These are phyloP conservation scores for Myriosclerotinia scirpicola DNA, from an alignment of 2,329 filamentous ascomycete genomes.

Conservation along the genomic window DNA sequence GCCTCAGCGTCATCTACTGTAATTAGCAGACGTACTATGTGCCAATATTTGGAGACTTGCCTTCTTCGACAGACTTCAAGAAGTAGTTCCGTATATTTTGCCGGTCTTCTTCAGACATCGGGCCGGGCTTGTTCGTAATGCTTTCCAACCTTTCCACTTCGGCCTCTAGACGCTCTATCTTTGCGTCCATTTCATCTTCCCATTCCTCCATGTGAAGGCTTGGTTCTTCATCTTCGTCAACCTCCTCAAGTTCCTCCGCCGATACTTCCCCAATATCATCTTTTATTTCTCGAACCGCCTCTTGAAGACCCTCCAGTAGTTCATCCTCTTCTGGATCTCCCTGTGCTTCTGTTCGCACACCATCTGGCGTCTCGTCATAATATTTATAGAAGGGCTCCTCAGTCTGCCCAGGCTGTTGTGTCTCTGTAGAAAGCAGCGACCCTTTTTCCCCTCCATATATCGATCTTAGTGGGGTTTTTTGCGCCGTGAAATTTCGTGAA, in stretches of 20 bases:
- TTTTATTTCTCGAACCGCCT: constrained; percentile 21
- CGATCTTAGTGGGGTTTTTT: constrained; percentile 20
- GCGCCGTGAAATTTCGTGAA: constrained; percentile 31
- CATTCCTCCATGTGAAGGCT: constrained; percentile 22
- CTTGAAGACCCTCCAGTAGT: constrained; percentile 19
- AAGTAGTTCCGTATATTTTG: constrained; percentile 25
- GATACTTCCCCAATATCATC: constrained; percentile 21
- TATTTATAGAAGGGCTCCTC: constrained; percentile 29
- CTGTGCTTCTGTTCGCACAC: constrained; percentile 32
- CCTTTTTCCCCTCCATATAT: constrained; percentile 15
- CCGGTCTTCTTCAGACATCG: constrained; percentile 26
- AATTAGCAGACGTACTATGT: constrained; percentile 3
- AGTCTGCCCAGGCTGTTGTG: constrained; percentile 14
- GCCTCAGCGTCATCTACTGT: constrained; percentile 9
- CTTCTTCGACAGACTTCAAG: constrained; percentile 24
- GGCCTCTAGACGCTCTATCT: constrained; percentile 19
- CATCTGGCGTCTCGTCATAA: constrained; percentile 38
- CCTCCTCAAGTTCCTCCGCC: constrained; percentile 22
- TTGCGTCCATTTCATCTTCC: constrained; percentile 20
- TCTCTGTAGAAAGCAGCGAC: neutral
- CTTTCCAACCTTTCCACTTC: constrained; percentile 24
- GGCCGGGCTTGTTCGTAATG: constrained; percentile 24
- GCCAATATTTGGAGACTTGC: neutral
- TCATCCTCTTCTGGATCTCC: constrained; percentile 30
- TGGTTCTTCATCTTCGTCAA: constrained; percentile 25